These are phyloP conservation scores for Elaphomyces granulatus DNA, from an alignment of 495 filamentous ascomycete genomes.

Conservation along the genomic window DNA sequence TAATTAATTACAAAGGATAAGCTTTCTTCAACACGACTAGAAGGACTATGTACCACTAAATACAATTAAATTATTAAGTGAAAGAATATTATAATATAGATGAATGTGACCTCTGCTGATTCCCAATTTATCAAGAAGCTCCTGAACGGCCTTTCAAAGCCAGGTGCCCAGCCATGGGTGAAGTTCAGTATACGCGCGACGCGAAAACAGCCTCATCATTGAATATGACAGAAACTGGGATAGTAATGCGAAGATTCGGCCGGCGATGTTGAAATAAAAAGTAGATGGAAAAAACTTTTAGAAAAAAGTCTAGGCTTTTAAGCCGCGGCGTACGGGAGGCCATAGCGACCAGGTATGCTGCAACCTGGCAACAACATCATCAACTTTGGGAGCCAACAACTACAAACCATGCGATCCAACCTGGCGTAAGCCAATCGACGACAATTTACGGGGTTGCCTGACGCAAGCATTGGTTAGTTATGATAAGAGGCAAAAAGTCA, in stretches of 20 bases:
- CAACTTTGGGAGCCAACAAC: constrained; percentile 4
- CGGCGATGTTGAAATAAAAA: constrained; percentile 34
- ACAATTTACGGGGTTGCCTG: constrained; percentile 9
- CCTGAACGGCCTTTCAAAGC: constrained; percentile 54
- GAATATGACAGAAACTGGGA: constrained; percentile 36
- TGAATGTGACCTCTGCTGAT: constrained; percentile 79
- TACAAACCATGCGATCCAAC: constrained; percentile 3
- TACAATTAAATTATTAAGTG: too few relatives aligned
- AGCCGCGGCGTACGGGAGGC: constrained; percentile 17
- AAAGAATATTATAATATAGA: too few relatives aligned
- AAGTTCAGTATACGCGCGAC: constrained; percentile 50
- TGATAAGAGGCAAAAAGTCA: too few relatives aligned
- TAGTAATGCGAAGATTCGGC: constrained; percentile 40
- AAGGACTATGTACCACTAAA: too few relatives aligned
- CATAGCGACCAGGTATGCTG: constrained; percentile 26
- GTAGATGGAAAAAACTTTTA: constrained; percentile 26
- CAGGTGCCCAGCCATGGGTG: constrained; percentile 70
- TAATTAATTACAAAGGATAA: too few relatives aligned
- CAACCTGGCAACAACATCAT: constrained; percentile 35
- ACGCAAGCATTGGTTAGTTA: constrained; percentile 13
- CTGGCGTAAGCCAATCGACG: constrained; percentile 3
- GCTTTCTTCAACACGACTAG: too few relatives aligned
- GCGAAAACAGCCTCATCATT: constrained; percentile 48
- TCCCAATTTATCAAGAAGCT: constrained; percentile 52
- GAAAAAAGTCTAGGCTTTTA: constrained; percentile 21